These are phyloP conservation scores for Ajuga reptans DNA, from an alignment of 305 asterid species.

Conservation along the genomic window DNA sequence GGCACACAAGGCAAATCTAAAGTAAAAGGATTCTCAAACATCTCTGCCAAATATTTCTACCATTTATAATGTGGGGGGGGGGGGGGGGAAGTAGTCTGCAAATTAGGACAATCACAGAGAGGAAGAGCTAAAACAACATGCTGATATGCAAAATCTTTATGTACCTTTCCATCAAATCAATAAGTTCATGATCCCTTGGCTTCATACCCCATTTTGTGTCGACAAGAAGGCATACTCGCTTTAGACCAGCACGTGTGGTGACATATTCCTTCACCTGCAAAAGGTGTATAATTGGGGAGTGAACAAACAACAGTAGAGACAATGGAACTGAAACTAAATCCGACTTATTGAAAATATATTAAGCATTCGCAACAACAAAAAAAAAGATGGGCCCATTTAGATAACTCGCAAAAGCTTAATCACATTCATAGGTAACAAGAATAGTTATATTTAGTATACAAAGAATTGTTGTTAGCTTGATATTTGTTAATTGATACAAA, in stretches of 20 bases:
- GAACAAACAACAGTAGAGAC: constrained; percentile 9
- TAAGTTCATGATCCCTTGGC: constrained; percentile 78
- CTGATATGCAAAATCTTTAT: neutral
- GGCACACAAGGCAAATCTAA: neutral
- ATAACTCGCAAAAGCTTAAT: neutral
- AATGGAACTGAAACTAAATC: constrained; percentile 7
- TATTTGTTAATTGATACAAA: neutral
- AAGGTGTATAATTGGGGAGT: constrained; percentile 12
- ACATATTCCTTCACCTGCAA: constrained; percentile 96
- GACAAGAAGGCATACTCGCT: constrained; percentile 80
- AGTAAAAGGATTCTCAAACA: neutral
- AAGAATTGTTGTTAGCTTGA: neutral
- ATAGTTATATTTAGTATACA: neutral
- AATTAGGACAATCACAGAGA: neutral
- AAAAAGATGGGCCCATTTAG: neutral
- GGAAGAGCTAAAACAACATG: neutral
- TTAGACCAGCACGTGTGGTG: constrained; percentile 58
- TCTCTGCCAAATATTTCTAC: neutral
- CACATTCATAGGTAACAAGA: neutral
- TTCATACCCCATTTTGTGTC: constrained; percentile 99
- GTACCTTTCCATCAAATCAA: constrained; percentile 94
- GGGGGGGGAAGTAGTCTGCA: neutral
- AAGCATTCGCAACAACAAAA: constrained; percentile 5
- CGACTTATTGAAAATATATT: neutral
- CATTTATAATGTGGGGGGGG: neutral